Evolutionary conservation across 1,284 basidiomycete species (phyloP).

Genomic region (Rhodofomes roseus): DNA sequence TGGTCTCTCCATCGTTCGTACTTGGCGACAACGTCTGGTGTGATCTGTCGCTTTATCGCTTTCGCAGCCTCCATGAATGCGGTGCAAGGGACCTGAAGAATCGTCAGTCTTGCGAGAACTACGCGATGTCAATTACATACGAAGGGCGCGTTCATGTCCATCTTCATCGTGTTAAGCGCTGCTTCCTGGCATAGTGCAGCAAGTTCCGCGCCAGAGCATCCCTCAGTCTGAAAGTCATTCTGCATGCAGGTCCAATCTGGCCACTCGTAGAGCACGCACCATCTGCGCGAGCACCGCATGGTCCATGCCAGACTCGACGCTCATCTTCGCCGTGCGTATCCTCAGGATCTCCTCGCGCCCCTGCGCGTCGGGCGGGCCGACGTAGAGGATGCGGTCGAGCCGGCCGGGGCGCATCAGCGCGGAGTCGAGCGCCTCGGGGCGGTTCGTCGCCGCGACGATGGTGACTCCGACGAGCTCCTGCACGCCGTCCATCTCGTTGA

Average conservation of each 20-base stretch:
- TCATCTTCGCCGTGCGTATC: slow-evolving; percentile 81
- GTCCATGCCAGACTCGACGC: slow-evolving; percentile 69
- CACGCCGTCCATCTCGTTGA: slow-evolving; percentile 99
- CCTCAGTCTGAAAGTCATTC: slow-evolving; percentile 65
- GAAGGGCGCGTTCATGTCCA: slow-evolving; percentile 72
- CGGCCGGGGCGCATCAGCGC: slow-evolving; percentile 94
- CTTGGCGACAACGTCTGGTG: slow-evolving; percentile 70
- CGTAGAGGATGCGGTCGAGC: slow-evolving; percentile 93
- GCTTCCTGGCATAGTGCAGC: slow-evolving; percentile 94
- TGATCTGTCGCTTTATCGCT: slow-evolving; percentile 80
- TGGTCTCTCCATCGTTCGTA: slow-evolving; percentile 63
- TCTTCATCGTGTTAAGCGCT: slow-evolving; percentile 86
- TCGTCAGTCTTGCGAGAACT: slow-evolving; percentile 3
- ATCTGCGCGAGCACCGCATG: slow-evolving; percentile 68
- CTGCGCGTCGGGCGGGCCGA: slow-evolving; percentile 82
- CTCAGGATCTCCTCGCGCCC: slow-evolving; percentile 84
- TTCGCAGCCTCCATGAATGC: slow-evolving; percentile 79
- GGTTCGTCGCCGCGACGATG: slow-evolving; percentile 93
- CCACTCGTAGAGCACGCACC: slow-evolving; percentile 30
- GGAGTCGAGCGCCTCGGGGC: slow-evolving; percentile 91
- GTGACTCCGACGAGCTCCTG: slow-evolving; percentile 92
- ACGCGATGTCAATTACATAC: slow-evolving; percentile 43
- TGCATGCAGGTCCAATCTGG: background rate
- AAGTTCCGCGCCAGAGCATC: slow-evolving; percentile 96
- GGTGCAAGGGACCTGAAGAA: slow-evolving; percentile 54